Percentiles rank a stretch among this genome's conserved stretches.
Evolutionary conservation across 495 filamentous ascomycete species (phyloP).

Genomic region (Neurospora cerealis): DNA sequence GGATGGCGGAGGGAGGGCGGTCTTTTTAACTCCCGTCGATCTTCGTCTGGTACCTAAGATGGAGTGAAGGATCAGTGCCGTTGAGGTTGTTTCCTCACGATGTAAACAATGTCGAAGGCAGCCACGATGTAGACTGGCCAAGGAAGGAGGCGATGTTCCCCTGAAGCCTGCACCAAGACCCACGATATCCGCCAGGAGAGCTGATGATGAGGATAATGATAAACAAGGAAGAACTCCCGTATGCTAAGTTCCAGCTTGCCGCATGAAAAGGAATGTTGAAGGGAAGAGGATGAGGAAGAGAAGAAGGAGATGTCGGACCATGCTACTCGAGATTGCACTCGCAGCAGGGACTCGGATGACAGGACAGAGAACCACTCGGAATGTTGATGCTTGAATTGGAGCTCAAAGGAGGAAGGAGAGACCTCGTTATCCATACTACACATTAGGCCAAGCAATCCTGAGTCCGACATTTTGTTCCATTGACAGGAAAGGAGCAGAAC

Average conservation of each 20-base stretch:
- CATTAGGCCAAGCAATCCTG: not conserved
- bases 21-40: not conserved
- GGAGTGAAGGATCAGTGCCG: not conserved
- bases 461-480: not conserved
- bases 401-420: not conserved
- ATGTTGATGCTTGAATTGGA: not conserved
- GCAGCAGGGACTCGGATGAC: not conserved
- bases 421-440: not conserved
- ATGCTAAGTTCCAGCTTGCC: not conserved
- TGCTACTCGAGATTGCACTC: not conserved
- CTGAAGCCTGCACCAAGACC: not conserved
- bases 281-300: not conserved
- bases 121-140: not conserved
- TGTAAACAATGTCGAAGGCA: not conserved
- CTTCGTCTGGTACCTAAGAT: not conserved
- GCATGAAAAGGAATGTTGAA: not conserved
- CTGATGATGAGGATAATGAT: not conserved
- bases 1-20: not conserved
- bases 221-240: not conserved
- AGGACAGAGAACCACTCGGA: not conserved
- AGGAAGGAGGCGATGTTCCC: not conserved
- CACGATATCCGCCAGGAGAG: not conserved
- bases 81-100: constrained; percentile 2
- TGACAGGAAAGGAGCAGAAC: not conserved
- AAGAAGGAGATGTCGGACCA: not conserved